Conservation (phyloP, 1,284 basidiomycete species). For the Pseudozyma hubeiensis region DNA sequence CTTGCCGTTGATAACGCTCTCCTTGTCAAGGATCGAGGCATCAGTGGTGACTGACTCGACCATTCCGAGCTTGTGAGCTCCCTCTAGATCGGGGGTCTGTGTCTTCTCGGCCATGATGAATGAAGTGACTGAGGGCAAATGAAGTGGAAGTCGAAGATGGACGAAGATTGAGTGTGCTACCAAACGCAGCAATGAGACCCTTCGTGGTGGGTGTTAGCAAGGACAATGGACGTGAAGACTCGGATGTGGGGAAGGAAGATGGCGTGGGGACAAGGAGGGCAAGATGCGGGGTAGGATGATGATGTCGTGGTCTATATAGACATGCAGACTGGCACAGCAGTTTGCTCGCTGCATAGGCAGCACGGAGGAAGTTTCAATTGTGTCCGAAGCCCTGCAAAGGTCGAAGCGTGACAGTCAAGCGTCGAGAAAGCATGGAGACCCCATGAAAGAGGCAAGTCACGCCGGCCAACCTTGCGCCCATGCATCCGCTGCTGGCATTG, state of each 20-base stretch:
- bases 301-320: slow-evolving; percentile 23
- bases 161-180: background rate
- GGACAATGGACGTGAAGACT: background rate
- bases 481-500: too few species aligned
- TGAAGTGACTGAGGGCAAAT: background rate
- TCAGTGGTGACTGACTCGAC: slow-evolving; percentile 45
- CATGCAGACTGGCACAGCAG: background rate
- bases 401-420: background rate
- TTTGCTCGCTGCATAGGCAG: too few species aligned
- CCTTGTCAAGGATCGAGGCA: slow-evolving; percentile 39
- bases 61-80: slow-evolving; percentile 31
- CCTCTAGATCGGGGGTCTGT: slow-evolving; percentile 28
- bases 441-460: slow-evolving; percentile 4
- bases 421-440: slow-evolving; percentile 13
- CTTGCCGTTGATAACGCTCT: slow-evolving; percentile 33
- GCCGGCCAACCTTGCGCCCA: too few species aligned
- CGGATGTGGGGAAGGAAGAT: slow-evolving; percentile 2
- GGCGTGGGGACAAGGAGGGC: slow-evolving; percentile 2
- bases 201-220: background rate
- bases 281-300: slow-evolving; percentile 19
- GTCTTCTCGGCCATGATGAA: slow-evolving; percentile 35
- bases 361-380: too few species aligned
- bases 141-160: background rate
- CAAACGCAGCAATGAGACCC: background rate
- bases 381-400: background rate